These are phyloP conservation scores for Myxozyma kluyveri DNA, from an alignment of 805 yeast genomes.

Conservation along the genomic window DNA sequence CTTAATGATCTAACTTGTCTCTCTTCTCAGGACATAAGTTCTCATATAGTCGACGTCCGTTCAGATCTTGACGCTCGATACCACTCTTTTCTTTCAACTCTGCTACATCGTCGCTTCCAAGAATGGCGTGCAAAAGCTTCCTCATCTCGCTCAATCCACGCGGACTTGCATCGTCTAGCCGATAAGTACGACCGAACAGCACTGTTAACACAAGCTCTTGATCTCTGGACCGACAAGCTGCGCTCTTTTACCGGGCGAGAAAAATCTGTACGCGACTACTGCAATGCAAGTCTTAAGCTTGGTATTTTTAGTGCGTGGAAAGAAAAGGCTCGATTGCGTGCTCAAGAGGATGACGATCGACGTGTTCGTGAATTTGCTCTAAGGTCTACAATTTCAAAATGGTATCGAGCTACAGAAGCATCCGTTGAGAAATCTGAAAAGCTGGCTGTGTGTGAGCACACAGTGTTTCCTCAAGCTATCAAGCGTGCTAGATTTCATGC, in stretches of 20 bases:
- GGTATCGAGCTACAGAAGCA: neutral
- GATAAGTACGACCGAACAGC: constrained; percentile 18
- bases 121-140: constrained; percentile 11
- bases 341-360: neutral
- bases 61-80: constrained; percentile 18
- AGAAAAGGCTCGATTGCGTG: neutral
- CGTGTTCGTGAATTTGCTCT: neutral
- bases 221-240: constrained; percentile 14
- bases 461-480: neutral
- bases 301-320: constrained; percentile 3
- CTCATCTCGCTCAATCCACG: neutral
- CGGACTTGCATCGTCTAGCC: constrained; percentile 13
- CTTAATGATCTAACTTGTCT: neutral
- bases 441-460: neutral
- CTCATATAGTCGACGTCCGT: constrained; percentile 8
- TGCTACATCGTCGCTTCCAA: constrained; percentile 7
- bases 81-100: constrained; percentile 1
- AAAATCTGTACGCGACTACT: neutral
- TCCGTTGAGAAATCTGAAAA: neutral
- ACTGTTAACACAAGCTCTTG: constrained; percentile 13
- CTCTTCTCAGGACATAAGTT: constrained; percentile 9
- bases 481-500: neutral
- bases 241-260: constrained; percentile 5
- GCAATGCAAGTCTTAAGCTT: neutral
- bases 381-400: neutral